Conservation (phyloP, 805 yeast genomes). For the Teunomyces pallodes region DNA sequence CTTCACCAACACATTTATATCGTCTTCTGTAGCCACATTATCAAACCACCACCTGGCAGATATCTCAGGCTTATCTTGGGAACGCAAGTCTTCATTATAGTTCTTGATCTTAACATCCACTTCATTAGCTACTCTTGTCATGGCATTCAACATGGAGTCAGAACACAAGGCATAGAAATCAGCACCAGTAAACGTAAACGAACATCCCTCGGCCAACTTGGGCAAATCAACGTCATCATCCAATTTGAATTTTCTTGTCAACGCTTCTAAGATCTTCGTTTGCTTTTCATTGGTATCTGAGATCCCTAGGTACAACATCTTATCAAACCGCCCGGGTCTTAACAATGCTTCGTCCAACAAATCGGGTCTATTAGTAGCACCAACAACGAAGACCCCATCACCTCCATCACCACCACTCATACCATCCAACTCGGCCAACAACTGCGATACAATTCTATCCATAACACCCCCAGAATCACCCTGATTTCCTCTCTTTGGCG, state of each 20-base stretch:
- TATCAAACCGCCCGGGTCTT: slow-evolving; percentile 94
- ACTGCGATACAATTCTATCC: slow-evolving; percentile 96
- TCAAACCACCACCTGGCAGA: slow-evolving; percentile 91
- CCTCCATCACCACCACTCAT: slow-evolving; percentile 66
- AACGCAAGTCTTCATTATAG: slow-evolving; percentile 41
- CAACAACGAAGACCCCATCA: slow-evolving; percentile 94
- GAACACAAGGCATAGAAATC: slow-evolving; percentile 96
- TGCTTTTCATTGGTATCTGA: slow-evolving; percentile 90
- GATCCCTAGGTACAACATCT: slow-evolving; percentile 89
- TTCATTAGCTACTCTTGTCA: slow-evolving; percentile 81
- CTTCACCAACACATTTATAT: slow-evolving; percentile 64
- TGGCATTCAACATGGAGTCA: slow-evolving; percentile 93
- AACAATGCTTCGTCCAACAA: slow-evolving; percentile 88
- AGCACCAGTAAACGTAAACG: slow-evolving; percentile 95
- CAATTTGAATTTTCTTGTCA: slow-evolving; percentile 77
- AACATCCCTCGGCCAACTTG: slow-evolving; percentile 64
- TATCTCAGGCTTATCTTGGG: slow-evolving; percentile 40
- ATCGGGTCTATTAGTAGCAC: slow-evolving; percentile 98
- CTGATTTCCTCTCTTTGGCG: slow-evolving; percentile 97
- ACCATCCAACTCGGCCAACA: slow-evolving; percentile 93
- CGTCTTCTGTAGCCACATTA: slow-evolving; percentile 64
- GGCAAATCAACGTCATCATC: slow-evolving; percentile 57
- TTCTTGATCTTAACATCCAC: slow-evolving; percentile 63
- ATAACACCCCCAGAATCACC: slow-evolving; percentile 99
- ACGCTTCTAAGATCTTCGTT: slow-evolving; percentile 77